Base-by-base conservation (phyloP, 2,329 filamentous ascomycete species). In the Cladosporium sp. region DNA sequence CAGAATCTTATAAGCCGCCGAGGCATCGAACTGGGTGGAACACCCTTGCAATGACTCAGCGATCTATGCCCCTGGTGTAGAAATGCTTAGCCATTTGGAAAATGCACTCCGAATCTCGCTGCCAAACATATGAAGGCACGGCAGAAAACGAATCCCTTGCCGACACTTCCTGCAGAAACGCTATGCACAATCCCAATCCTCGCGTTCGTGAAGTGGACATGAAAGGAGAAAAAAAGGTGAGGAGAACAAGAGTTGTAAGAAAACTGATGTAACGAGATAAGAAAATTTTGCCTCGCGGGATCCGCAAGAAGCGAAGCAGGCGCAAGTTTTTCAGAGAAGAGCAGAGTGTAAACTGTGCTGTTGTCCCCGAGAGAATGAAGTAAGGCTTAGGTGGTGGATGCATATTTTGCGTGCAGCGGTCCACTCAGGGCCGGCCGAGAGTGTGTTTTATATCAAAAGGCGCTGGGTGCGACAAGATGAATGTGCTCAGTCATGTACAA, bases 371-470 rank as follows among this genome's bases (percentile, higher is more conserved):
- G 52, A 47, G 25, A 22, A 45, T 25, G 42, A 45, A 45, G 9
- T 32, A 28, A 48, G 45, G 45, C 45, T 52, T n/a, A 20, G 15
- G 12, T 28, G 25, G 22, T 20, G 37, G 39, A 54, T 44, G 39
- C 51, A 44, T 39, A 35, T 24, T n/a, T n/a, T 52, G 37, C 51
- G 51, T 44, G 40, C 40, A 20, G 39, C 28, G 20, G 40, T 55
- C 52, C 36, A 55, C 40, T 47, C 39, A 47, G 40, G 52, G n/a
- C 52, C 40, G 40, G 40, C 52, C 52, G 52, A 55, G 52, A 37
- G 37, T n/a, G n/a, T n/a, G n/a, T 34, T 36, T 44, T 42, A 25
- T 22, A 40, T 39, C 36, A 22, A 37, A 28, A 51, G 48, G 36
- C 40, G 37, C 28, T 25, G 44, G 13, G 42, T 35, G 52, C 40